phyloP scores from a whole-genome alignment of 1,284 basidiomycete genomes.

The Stygiomarasmius scandens region DNA sequence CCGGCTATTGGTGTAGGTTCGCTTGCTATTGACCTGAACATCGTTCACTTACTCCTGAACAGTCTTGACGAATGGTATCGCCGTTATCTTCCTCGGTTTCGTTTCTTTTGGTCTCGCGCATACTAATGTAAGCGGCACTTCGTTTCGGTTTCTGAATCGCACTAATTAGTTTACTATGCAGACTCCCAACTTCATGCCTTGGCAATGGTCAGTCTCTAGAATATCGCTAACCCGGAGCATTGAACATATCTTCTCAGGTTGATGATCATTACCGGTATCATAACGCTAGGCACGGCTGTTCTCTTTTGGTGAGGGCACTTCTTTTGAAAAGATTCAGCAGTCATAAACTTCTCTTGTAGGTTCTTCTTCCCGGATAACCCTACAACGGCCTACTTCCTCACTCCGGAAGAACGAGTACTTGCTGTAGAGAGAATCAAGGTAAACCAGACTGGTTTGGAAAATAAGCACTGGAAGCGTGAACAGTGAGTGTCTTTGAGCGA shows the following conservation, averaged over 20 bases:
- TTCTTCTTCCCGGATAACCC: constrained; percentile 79
- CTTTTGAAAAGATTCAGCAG: not conserved
- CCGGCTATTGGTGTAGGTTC: constrained; percentile 77
- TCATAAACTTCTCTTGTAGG: constrained; percentile 35
- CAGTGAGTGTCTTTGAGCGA: constrained; percentile 43
- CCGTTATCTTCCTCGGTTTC: constrained; percentile 68
- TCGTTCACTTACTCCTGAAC: constrained; percentile 14
- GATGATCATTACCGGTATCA: constrained; percentile 60
- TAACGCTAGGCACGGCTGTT: constrained; percentile 63
- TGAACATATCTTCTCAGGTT: constrained; percentile 38
- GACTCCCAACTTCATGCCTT: constrained; percentile 48
- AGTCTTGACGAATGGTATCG: constrained; percentile 68
- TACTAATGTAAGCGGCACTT: constrained; percentile 33
- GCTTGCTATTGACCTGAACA: not conserved
- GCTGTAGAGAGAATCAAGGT: constrained; percentile 67
- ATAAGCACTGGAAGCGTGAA: constrained; percentile 77
- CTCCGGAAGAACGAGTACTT: constrained; percentile 63
- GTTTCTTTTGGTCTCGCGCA: constrained; percentile 56
- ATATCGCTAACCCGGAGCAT: constrained; percentile 2
- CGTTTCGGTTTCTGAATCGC: not conserved
- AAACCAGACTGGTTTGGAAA: constrained; percentile 77
- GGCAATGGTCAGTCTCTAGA: constrained; percentile 48
- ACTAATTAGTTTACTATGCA: constrained; percentile 8
- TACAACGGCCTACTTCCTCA: constrained; percentile 71
- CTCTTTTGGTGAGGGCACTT: constrained; percentile 48